These are phyloP conservation scores for Immersiella caudata DNA, from an alignment of 495 filamentous ascomycete genomes.

Conservation along the genomic window DNA sequence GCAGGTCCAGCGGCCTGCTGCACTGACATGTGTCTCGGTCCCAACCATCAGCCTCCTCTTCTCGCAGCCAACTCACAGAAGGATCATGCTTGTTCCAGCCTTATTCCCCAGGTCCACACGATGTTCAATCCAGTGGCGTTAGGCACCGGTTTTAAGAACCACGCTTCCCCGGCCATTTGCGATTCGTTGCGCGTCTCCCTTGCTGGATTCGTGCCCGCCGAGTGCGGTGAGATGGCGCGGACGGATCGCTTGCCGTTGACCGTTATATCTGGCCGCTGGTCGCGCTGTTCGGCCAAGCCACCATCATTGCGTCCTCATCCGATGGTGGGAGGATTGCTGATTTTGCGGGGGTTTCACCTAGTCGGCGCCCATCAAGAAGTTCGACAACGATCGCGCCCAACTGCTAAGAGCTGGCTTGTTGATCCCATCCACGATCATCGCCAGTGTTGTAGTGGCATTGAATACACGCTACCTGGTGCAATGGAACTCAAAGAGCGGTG, in stretches of 20 bases:
- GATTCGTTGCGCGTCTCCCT: not conserved
- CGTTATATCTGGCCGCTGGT: not conserved
- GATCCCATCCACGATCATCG: too few species aligned
- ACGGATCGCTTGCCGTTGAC: not conserved
- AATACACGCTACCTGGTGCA: too few species aligned
- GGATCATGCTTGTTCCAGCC: slow-evolving; percentile 6
- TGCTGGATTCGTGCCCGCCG: too few species aligned
- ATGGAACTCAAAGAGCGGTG: too few species aligned
- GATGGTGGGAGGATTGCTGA: not conserved
- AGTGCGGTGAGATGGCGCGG: not conserved
- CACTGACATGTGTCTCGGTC: not conserved
- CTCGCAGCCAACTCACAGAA: not conserved
- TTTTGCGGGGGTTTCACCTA: not conserved
- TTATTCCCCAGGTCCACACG: not conserved
- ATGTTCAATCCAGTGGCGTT: not conserved
- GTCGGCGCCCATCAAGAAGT: too few species aligned
- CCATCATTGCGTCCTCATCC: not conserved
- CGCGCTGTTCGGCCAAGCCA: not conserved
- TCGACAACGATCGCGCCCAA: too few species aligned
- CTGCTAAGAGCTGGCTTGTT: too few species aligned
- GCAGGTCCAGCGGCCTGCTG: not conserved
- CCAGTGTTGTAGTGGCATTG: too few species aligned
- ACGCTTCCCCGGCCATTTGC: not conserved
- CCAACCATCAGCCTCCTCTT: not conserved
- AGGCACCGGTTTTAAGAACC: not conserved